phyloP scores from a whole-genome alignment of 2,329 filamentous ascomycete genomes.

The Fusarium napiforme region DNA sequence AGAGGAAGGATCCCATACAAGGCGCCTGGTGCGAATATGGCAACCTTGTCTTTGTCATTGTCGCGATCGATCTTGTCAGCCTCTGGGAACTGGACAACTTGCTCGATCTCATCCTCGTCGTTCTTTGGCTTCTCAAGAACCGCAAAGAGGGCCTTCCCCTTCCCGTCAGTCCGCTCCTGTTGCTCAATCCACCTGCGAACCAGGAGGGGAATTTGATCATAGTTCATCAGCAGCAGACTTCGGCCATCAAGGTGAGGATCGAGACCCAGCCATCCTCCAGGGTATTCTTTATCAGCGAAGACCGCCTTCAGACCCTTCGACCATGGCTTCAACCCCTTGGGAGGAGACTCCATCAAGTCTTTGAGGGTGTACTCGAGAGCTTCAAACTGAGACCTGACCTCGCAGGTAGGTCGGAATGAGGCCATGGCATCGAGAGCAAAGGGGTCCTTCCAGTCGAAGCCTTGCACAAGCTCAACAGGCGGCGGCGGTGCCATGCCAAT shows the following conservation, averaged over 20 bases:
- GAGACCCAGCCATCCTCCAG: constrained; percentile 63
- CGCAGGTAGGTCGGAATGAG: constrained; percentile 51
- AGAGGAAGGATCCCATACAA: constrained; percentile 61
- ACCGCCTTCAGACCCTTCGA: constrained; percentile 53
- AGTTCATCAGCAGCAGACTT: constrained; percentile 59
- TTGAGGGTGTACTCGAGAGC: constrained; percentile 57
- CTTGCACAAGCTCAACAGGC: constrained; percentile 50
- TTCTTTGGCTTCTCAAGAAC: constrained; percentile 54
- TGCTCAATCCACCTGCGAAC: constrained; percentile 62
- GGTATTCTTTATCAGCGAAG: constrained; percentile 57
- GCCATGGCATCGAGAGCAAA: constrained; percentile 47
- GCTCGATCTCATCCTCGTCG: constrained; percentile 52
- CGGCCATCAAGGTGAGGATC: constrained; percentile 64
- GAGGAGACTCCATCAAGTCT: constrained; percentile 53
- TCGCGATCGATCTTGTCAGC: constrained; percentile 44
- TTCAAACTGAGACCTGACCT: constrained; percentile 49
- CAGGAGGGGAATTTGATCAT: constrained; percentile 54
- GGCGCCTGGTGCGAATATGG: constrained; percentile 65
- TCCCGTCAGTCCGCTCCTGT: constrained; percentile 50
- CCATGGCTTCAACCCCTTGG: constrained; percentile 54
- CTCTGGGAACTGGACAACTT: constrained; percentile 48
- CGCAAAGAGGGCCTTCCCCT: constrained; percentile 54
- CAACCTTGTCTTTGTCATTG: constrained; percentile 51
- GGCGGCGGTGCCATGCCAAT: constrained; percentile 45
- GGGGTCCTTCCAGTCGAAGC: constrained; percentile 56